These are phyloP conservation scores for Fraxinus floribunda DNA, from an alignment of 305 asterid species.

Conservation along the genomic window DNA sequence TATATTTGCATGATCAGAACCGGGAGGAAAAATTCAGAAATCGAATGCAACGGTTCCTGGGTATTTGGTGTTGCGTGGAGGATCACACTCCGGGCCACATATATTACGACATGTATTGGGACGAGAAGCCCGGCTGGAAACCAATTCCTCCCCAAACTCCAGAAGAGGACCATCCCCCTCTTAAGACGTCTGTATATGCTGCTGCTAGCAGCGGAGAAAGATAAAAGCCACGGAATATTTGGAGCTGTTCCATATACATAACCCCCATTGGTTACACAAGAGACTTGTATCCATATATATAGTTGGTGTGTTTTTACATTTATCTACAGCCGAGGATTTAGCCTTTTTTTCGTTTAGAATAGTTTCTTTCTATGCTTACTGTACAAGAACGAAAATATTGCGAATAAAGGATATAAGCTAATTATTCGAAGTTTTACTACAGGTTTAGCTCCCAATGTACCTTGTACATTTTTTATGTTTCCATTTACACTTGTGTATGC, in stretches of 20 bases:
- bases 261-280: not conserved
- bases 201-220: not conserved
- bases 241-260: not conserved
- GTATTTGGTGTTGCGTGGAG: slow-evolving; percentile 91
- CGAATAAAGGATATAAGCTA: not conserved
- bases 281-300: not conserved
- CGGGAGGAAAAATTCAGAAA: slow-evolving; percentile 74
- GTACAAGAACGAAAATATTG: not conserved
- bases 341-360: not conserved
- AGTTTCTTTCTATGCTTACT: not conserved
- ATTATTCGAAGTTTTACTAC: not conserved
- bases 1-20: slow-evolving; percentile 38
- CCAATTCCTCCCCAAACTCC: slow-evolving; percentile 74
- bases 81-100: slow-evolving; percentile 79
- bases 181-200: slow-evolving; percentile 33
- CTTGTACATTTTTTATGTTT: not conserved
- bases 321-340: not conserved
- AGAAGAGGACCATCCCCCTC: slow-evolving; percentile 85
- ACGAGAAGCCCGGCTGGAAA: slow-evolving; percentile 89
- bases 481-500: not conserved
- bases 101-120: slow-evolving; percentile 92
- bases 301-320: not conserved
- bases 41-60: slow-evolving; percentile 71
- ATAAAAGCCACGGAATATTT: not conserved
- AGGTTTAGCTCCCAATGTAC: not conserved